Evolutionary conservation across 1,284 basidiomycete species (phyloP).

Genomic region (Xanthoconium separans): DNA sequence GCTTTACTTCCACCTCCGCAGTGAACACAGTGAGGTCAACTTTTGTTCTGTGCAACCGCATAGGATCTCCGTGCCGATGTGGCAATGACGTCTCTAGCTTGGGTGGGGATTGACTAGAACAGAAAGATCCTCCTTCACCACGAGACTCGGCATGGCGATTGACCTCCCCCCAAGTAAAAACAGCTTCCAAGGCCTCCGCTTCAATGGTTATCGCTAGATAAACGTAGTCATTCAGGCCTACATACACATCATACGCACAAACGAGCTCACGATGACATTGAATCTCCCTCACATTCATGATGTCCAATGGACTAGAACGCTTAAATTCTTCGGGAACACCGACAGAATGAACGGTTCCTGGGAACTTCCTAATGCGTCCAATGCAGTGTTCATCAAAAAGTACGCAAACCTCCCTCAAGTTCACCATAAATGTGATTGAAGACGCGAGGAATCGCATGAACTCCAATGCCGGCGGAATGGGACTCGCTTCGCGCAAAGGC

Average conservation of each 20-base stretch:
- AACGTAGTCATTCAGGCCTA: no score
- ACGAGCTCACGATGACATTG: slow-evolving; percentile 1
- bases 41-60: background rate
- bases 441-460: slow-evolving; percentile 88
- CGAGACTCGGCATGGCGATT: background rate
- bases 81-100: no score
- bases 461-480: slow-evolving; percentile 83
- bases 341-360: slow-evolving; percentile 54
- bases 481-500: slow-evolving; percentile 77
- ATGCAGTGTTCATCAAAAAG: slow-evolving; percentile 78
- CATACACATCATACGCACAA: background rate
- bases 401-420: slow-evolving; percentile 73
- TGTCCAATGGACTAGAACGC: slow-evolving; percentile 44
- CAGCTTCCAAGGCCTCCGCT: background rate
- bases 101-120: background rate
- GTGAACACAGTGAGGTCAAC: background rate
- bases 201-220: slow-evolving; percentile 3
- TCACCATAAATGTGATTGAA: slow-evolving; percentile 89
- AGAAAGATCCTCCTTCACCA: no score
- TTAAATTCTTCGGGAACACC: slow-evolving; percentile 46
- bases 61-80: background rate
- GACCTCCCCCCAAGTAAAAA: background rate
- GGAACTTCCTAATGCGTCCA: slow-evolving; percentile 50
- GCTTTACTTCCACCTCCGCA: background rate
- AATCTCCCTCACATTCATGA: slow-evolving; percentile 47